Evolutionary conservation across 129 eudicot species (phyloP), one percentile per base, ranked within the genome.

Genomic region (Ambrosia artemisiifolia): DNA sequence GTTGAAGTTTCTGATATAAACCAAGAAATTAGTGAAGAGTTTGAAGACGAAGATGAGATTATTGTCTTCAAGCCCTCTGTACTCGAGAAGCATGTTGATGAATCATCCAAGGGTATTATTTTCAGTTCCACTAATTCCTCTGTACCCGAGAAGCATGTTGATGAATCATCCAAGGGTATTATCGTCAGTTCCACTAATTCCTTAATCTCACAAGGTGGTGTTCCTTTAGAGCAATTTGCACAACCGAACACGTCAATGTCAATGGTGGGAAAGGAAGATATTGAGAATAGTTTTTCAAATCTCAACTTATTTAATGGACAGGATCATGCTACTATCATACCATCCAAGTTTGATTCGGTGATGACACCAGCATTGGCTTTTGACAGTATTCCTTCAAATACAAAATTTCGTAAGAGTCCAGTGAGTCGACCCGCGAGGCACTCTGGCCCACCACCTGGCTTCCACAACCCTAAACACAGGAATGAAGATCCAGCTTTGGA

Each of bases 371-470:
- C 78, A 50, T 43, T 64, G 55, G 75, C 60, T 83, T 60, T 70
- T 40, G 88, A 79, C 19, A 74, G 67, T 57, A 11, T 81, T 53
- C 67, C 83, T 14, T 46, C 72, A 70, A 95, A 83, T 78, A 69
- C 86, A 14, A 69, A 82, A 33, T 71, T 79, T 2, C 36, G 79
- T 62, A 88, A 86, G 63, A 95, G 74, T 59, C 97, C 99, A 5
- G 99, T 88, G 67, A 74, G 97, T 68, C 84, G 97, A 43, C 96
- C 99, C 3, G 61, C 81, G 11, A 80, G 97, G 75, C 97, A 81
- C 63, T 28, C 77, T 28, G 99, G 96, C 35, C 97, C 99, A 4
- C 99, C 99, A 18, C 99, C 97, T 69, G 99, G 99, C 28, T 95
- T 95, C 33, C 84, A 83, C 35, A 69, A 85, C 20, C 60, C 82